A percentile compares a stretch with the other conserved stretches of the same genome.
phyloP scores from a whole-genome alignment of 176 grass and related monocot genomes.

The Eleusine coracana region DNA sequence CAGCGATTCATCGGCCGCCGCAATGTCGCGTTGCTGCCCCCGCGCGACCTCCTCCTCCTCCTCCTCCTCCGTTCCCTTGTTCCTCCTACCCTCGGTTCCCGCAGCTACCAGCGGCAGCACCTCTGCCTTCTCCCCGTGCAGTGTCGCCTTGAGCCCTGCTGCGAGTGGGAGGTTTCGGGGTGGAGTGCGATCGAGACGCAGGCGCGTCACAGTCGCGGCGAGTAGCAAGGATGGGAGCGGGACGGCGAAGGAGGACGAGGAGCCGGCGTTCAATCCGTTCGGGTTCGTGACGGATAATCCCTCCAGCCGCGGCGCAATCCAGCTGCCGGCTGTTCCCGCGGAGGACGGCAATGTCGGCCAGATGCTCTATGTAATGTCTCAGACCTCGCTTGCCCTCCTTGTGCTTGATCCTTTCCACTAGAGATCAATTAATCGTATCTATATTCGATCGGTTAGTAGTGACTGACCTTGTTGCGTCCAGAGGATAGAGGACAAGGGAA shows the following conservation, averaged over 20 bases:
- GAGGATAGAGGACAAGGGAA: slow-evolving; percentile 92
- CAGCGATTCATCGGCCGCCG: background rate
- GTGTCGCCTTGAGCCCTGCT: background rate
- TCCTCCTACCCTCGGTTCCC: background rate
- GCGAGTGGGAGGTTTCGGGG: background rate
- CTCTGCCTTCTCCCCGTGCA: slow-evolving; percentile 3
- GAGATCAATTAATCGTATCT: background rate
- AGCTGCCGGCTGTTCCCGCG: slow-evolving; percentile 75
- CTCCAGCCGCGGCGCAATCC: slow-evolving; percentile 78
- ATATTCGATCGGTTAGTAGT: background rate
- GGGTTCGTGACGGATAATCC: slow-evolving; percentile 94
- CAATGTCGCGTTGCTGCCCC: slow-evolving; percentile 48
- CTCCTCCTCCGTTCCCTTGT: background rate
- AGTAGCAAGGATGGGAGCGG: slow-evolving; percentile 39
- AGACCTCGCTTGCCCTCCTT: background rate
- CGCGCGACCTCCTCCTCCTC: slow-evolving; percentile 18
- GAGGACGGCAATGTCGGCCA: slow-evolving; percentile 96
- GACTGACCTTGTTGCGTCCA: slow-evolving; percentile 38
- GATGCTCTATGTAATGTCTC: slow-evolving; percentile 87
- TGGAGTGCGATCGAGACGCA: background rate
- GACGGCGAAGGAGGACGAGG: slow-evolving; percentile 24
- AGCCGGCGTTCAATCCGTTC: slow-evolving; percentile 74
- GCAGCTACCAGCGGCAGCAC: background rate
- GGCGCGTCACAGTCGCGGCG: background rate
- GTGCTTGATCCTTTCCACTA: background rate